phyloP scores from a whole-genome alignment of 2,329 filamentous ascomycete species.

The Fusarium papillatum region DNA sequence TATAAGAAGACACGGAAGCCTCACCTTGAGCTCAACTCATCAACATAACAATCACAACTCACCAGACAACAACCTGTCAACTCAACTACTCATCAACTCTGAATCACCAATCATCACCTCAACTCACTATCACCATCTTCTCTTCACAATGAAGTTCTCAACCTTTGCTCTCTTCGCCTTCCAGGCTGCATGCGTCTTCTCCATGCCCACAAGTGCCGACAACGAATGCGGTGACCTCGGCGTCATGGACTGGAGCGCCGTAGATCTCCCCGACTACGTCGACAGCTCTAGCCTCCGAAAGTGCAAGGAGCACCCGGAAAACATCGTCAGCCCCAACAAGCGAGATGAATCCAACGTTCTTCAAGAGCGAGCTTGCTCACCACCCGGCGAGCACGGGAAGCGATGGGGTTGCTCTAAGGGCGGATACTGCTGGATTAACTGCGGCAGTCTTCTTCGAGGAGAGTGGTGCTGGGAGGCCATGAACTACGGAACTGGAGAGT shows the following conservation, averaged over 20 bases:
- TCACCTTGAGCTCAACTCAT: background rate
- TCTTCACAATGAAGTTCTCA: slow-evolving; percentile 3
- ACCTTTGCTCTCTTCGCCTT: background rate
- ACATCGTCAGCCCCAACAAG: background rate
- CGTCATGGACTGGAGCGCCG: slow-evolving; percentile 12
- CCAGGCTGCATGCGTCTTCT: background rate
- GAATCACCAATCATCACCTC: background rate
- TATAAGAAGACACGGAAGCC: background rate
- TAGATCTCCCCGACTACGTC: background rate
- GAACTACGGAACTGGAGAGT: background rate
- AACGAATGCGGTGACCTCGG: slow-evolving; percentile 9
- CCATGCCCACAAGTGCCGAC: background rate
- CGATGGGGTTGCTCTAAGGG: background rate
- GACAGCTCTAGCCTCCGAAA: slow-evolving; percentile 3
- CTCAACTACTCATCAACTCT: background rate
- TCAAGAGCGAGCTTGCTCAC: background rate
- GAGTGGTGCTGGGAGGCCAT: slow-evolving; percentile 11
- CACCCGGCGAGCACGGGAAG: background rate
- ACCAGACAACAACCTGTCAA: background rate
- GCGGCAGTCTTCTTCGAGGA: background rate
- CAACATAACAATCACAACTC: background rate
- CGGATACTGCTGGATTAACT: slow-evolving; percentile 8
- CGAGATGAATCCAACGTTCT: background rate
- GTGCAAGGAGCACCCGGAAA: slow-evolving; percentile 8
- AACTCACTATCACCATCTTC: background rate